Conservation (phyloP, 306 rosid species). For the Fragaria nilgerrensis region DNA sequence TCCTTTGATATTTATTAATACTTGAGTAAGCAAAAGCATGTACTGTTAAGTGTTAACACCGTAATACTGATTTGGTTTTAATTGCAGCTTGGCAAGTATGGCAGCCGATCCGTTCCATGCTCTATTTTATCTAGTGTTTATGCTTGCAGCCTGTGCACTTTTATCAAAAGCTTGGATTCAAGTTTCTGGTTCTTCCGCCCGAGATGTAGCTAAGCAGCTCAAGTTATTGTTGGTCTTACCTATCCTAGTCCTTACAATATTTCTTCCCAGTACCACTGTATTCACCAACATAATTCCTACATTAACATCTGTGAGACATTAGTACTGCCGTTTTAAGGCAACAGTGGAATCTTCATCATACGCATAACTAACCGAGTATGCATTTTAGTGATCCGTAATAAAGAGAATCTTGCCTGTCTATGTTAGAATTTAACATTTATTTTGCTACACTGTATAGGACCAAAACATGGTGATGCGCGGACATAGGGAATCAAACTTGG, state of each 20-base stretch:
- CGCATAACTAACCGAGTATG: not conserved
- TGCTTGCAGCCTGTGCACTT: slow-evolving; percentile 80
- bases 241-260: not conserved
- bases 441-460: slow-evolving; percentile 47
- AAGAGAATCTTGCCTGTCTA: not conserved
- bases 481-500: slow-evolving; percentile 81
- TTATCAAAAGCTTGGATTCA: slow-evolving; percentile 94
- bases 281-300: not conserved
- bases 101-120: slow-evolving; percentile 97
- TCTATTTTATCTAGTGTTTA: slow-evolving; percentile 71
- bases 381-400: not conserved
- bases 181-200: slow-evolving; percentile 91
- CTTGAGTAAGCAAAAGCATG: not conserved
- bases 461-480: slow-evolving; percentile 98
- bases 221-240: slow-evolving; percentile 44
- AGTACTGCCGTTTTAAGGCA: not conserved
- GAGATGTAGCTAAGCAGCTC: slow-evolving; percentile 87
- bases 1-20: not conserved
- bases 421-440: not conserved
- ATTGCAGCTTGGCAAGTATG: slow-evolving; percentile 70
- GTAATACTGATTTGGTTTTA: not conserved
- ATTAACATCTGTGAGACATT: not conserved
- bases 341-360: not conserved
- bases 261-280: not conserved
- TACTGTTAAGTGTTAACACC: not conserved